Evolutionary conservation across 352 stramenopile genomes (phyloP).

Genomic region (Globisporangium recalcitrans): DNA sequence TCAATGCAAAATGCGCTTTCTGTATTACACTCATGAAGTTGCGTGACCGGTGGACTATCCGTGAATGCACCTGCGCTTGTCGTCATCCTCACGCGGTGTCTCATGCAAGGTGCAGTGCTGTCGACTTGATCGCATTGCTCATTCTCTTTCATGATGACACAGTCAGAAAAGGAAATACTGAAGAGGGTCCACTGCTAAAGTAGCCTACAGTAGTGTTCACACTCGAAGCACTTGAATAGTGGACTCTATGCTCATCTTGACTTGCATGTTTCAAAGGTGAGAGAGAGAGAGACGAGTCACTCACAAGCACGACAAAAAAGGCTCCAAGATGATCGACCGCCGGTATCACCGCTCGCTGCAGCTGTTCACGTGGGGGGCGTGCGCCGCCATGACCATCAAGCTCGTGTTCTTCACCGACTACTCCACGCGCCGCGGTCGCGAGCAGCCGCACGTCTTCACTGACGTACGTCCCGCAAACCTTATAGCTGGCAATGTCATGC

Average conservation of each 20-base stretch:
- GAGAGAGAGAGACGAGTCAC: no score
- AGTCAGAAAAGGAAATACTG: background rate
- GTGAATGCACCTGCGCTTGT: background rate
- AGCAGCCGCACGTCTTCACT: conserved; percentile 77
- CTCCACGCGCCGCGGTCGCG: conserved; percentile 38
- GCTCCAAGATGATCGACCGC: conserved; percentile 81
- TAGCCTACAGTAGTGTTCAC: background rate
- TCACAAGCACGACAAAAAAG: no score
- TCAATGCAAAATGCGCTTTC: background rate
- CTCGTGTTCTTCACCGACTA: conserved; percentile 86
- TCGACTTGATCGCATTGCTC: background rate
- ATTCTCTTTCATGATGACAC: background rate
- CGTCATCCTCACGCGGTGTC: background rate
- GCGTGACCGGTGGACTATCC: background rate
- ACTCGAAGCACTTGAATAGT: no score
- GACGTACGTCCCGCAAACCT: conserved; percentile 30
- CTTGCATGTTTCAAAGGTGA: no score
- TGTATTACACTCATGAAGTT: background rate
- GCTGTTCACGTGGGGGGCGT: conserved; percentile 77
- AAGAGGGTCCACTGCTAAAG: background rate
- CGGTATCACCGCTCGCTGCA: conserved; percentile 81
- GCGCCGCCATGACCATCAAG: conserved; percentile 75
- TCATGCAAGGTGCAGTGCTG: background rate
- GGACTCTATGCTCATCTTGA: no score
- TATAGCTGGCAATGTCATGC: background rate